Evolutionary conservation across 2,329 filamentous ascomycete genomes (phyloP).

Genomic region (Talaromyces pinophilus): DNA sequence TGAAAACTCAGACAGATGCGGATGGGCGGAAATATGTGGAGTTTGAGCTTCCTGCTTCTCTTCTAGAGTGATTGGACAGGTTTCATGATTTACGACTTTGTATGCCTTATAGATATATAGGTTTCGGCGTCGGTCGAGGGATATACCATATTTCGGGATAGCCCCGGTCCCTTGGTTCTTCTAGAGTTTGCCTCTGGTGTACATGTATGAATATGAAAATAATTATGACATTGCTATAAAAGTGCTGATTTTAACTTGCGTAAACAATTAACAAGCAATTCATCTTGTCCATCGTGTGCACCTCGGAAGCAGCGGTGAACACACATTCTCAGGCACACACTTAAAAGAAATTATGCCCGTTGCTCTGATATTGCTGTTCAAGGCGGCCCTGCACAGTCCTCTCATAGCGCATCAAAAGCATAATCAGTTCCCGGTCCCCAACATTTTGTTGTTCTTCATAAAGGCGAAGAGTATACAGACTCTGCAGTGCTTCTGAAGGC

Average conservation of each 20-base stretch:
- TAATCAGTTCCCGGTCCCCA: slow-evolving; percentile 6
- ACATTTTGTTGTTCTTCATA: slow-evolving; percentile 20
- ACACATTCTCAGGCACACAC: background rate
- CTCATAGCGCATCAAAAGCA: slow-evolving; percentile 4
- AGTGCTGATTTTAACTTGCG: background rate
- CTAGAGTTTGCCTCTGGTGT: background rate
- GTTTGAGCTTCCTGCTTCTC: slow-evolving; percentile 28
- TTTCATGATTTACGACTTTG: background rate
- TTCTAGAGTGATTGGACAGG: slow-evolving; percentile 27
- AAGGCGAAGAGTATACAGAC: slow-evolving; percentile 17
- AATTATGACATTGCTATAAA: background rate
- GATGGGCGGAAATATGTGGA: slow-evolving; percentile 17
- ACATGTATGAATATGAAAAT: background rate
- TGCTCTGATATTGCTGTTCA: background rate
- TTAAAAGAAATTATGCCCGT: background rate
- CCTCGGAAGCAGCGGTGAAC: background rate
- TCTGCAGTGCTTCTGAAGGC: slow-evolving; percentile 5
- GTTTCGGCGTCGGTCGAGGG: background rate
- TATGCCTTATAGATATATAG: slow-evolving; percentile 15
- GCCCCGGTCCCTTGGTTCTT: background rate
- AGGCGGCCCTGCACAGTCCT: background rate
- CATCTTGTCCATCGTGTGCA: background rate
- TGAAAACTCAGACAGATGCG: slow-evolving; percentile 18
- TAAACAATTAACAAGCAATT: background rate
- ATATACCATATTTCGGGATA: background rate